phyloP scores from a whole-genome alignment of 331 rosid genomes.

The Pyracantha coccinea region DNA sequence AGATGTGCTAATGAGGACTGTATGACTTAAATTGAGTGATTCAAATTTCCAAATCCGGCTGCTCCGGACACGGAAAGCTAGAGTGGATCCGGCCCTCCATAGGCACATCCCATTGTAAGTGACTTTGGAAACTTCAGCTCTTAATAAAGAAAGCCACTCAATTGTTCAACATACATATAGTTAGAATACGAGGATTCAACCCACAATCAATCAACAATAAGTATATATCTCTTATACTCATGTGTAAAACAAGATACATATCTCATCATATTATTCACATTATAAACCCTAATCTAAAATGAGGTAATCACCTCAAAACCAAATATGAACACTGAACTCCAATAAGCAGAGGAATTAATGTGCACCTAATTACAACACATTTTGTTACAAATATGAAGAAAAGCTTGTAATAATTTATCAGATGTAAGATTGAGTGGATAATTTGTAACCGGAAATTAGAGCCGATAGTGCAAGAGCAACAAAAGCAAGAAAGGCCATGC shows the following conservation, averaged over 20 bases:
- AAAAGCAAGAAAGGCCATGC: slow-evolving; percentile 70
- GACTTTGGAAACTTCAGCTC: not conserved
- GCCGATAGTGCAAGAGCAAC: slow-evolving; percentile 46
- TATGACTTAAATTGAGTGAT: no score
- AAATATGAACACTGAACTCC: no score
- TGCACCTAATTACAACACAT: not conserved
- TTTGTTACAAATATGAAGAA: not conserved
- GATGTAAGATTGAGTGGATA: slow-evolving; percentile 50
- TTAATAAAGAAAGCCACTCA: not conserved
- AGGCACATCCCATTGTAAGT: not conserved
- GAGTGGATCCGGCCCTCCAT: no score
- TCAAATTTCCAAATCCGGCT: no score
- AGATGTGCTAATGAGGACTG: no score
- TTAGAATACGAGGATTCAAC: no score
- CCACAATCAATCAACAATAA: no score
- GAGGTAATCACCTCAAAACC: no score
- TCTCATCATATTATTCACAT: not conserved
- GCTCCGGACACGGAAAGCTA: no score
- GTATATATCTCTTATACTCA: not conserved
- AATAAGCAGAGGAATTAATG: not conserved
- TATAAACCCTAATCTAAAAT: not conserved
- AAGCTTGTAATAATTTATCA: slow-evolving; percentile 11
- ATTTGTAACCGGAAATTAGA: slow-evolving; percentile 50
- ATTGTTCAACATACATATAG: not conserved
- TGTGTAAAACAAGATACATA: not conserved